Percentiles rank a stretch among this genome's conserved stretches.
Conservation (phyloP, 352 stramenopile genomes). For the Blastocystis sp. region DNA sequence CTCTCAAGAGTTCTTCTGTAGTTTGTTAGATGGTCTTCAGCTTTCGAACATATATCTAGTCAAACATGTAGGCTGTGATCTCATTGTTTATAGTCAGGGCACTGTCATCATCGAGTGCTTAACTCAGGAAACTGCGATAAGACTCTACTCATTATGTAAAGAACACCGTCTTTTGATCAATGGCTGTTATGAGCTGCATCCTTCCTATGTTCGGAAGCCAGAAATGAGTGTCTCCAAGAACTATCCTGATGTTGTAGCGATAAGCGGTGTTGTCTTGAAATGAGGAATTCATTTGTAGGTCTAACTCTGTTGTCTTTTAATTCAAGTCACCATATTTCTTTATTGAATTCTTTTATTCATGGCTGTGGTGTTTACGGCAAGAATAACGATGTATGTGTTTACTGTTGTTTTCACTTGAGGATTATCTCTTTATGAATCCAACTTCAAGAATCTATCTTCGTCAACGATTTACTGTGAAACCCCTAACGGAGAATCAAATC, state of each 20-base stretch:
- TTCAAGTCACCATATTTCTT: background rate
- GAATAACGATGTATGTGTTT: too few relatives aligned
- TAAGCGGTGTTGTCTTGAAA: too few relatives aligned
- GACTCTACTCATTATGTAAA: background rate
- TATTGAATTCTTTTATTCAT: background rate
- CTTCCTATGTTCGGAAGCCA: background rate
- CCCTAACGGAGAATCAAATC: background rate
- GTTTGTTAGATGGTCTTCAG: background rate
- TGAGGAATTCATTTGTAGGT: too few relatives aligned
- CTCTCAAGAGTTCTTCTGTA: constrained; percentile 35
- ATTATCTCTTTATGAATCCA: background rate
- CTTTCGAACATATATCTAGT: background rate
- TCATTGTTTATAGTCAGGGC: background rate
- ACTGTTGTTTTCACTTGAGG: background rate
- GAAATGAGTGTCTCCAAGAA: background rate
- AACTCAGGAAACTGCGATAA: background rate
- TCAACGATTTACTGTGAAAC: background rate
- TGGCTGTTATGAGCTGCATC: background rate
- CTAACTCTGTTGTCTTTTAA: too few relatives aligned
- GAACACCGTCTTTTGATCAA: background rate
- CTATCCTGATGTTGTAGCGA: background rate
- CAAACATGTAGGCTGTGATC: background rate
- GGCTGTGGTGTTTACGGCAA: background rate
- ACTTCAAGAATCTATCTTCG: background rate
- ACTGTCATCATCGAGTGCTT: constrained; percentile 13